Percentiles rank a stretch among this genome's conserved stretches.
Evolutionary conservation across 139 green algal species (phyloP).

Genomic region (Edaphochlamys debaryana): DNA sequence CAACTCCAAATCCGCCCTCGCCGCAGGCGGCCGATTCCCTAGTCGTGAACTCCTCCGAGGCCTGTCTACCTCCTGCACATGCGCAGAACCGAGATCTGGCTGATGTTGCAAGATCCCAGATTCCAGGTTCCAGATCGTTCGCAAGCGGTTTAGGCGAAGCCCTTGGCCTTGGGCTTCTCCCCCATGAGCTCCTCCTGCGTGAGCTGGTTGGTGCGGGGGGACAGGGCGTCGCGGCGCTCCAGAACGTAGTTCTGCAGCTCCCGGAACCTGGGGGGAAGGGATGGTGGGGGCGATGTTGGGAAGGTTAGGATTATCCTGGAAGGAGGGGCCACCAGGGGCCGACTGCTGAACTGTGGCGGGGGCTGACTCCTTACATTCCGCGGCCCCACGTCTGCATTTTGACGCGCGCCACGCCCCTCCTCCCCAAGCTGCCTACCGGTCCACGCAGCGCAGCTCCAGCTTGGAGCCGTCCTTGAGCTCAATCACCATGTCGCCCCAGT

Average conservation of each 20-base stretch:
- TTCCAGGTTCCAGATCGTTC: no score
- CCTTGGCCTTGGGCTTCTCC: constrained; percentile 28
- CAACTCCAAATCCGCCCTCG: no score
- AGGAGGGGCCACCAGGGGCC: no score
- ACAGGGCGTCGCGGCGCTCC: constrained; percentile 63
- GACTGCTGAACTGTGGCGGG: no score
- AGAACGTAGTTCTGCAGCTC: constrained; percentile 90
- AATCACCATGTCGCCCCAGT: constrained; percentile 93
- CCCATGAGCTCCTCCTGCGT: constrained; percentile 47
- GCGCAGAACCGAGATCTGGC: no score
- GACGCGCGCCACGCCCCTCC: no score
- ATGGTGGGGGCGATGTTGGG: neutral
- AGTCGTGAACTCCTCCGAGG: no score
- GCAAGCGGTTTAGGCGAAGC: constrained; percentile 45
- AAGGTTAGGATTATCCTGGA: neutral
- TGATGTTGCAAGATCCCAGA: no score
- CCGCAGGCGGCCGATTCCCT: no score
- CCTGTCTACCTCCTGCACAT: no score
- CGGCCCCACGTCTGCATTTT: no score
- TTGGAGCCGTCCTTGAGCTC: constrained; percentile 78
- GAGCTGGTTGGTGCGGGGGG: constrained; percentile 4
- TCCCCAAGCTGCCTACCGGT: constrained; percentile 57
- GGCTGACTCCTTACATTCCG: no score
- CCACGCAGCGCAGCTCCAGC: constrained; percentile 85
- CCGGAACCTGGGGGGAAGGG: constrained; percentile 65